These are phyloP conservation scores for Sporisorium reilianum DNA, from an alignment of 1,284 basidiomycete genomes.

Conservation along the genomic window DNA sequence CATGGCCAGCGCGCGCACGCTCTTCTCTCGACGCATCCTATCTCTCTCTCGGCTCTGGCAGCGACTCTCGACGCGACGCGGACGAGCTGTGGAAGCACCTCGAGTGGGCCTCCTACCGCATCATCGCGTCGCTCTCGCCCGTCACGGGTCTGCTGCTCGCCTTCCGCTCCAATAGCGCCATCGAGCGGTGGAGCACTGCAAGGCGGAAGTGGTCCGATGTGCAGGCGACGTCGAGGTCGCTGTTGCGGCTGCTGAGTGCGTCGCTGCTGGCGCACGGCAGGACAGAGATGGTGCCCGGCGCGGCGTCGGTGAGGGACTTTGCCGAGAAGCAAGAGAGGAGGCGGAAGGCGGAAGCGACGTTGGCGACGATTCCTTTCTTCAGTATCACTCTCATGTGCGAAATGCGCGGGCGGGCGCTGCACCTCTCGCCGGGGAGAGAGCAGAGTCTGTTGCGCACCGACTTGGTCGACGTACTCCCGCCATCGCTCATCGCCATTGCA, in stretches of 20 bases:
- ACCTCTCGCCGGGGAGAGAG: constrained; percentile 5
- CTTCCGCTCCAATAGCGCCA: constrained; percentile 46
- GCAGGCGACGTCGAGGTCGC: constrained; percentile 28
- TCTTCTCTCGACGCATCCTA: constrained; percentile 17
- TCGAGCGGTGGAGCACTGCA: constrained; percentile 46
- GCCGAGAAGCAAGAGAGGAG: constrained; percentile 7
- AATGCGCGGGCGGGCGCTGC: constrained; percentile 29
- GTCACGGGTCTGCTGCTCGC: constrained; percentile 48
- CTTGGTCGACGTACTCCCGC: constrained; percentile 22
- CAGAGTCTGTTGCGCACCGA: constrained; percentile 18
- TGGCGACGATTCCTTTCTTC: constrained; percentile 42
- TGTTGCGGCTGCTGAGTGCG: constrained; percentile 31
- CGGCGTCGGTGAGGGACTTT: constrained; percentile 10
- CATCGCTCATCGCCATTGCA: constrained; percentile 17
- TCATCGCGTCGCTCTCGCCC: constrained; percentile 39
- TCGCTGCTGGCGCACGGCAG: constrained; percentile 9
- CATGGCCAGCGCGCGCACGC: constrained; percentile 15
- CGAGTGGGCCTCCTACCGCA: constrained; percentile 39
- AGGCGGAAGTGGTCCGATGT: constrained; percentile 44
- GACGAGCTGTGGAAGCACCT: constrained; percentile 30
- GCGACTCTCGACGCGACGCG: background rate
- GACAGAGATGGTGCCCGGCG: background rate
- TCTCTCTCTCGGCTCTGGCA: background rate
- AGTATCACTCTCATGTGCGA: constrained; percentile 46
- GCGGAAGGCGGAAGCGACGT: constrained; percentile 12